Conservation (phyloP, 208 protist species). For the Leishmania amazonensis region DNA sequence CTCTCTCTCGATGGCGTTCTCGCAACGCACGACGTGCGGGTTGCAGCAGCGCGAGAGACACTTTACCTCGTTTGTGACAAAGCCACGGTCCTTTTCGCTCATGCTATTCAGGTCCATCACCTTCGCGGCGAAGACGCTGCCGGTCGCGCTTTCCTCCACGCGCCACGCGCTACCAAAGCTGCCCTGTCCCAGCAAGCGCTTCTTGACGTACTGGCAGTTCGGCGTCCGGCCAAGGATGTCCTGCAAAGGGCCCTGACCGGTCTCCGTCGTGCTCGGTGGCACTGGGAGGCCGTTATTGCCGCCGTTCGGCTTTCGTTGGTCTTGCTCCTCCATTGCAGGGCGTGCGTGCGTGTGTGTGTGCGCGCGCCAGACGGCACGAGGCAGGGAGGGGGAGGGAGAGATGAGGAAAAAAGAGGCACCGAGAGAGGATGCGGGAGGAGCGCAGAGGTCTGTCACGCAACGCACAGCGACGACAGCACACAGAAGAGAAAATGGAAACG, state of each 20-base stretch:
- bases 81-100: constrained; percentile 87
- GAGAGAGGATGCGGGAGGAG: not conserved
- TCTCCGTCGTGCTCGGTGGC: constrained; percentile 49
- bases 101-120: constrained; percentile 91
- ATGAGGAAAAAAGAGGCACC: constrained; percentile 7
- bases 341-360: constrained; percentile 4
- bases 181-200: constrained; percentile 91
- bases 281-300: constrained; percentile 54
- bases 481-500: too few relatives aligned
- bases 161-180: constrained; percentile 92
- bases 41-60: constrained; percentile 91
- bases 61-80: constrained; percentile 94
- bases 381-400: not conserved
- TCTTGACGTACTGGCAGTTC: constrained; percentile 80
- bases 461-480: too few relatives aligned
- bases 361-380: not conserved
- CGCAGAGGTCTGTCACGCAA: not conserved
- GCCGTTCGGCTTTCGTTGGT: constrained; percentile 39
- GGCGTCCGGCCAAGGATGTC: constrained; percentile 66
- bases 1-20: constrained; percentile 53
- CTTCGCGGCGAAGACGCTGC: constrained; percentile 82
- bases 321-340: constrained; percentile 16
- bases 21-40: constrained; percentile 92
- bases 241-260: constrained; percentile 56
- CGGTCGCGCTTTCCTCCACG: constrained; percentile 78